Evolutionary conservation across 169 alveolate species (phyloP), one percentile per base, ranked within the genome.

Genomic region (Plasmodium chabaudi): DNA sequence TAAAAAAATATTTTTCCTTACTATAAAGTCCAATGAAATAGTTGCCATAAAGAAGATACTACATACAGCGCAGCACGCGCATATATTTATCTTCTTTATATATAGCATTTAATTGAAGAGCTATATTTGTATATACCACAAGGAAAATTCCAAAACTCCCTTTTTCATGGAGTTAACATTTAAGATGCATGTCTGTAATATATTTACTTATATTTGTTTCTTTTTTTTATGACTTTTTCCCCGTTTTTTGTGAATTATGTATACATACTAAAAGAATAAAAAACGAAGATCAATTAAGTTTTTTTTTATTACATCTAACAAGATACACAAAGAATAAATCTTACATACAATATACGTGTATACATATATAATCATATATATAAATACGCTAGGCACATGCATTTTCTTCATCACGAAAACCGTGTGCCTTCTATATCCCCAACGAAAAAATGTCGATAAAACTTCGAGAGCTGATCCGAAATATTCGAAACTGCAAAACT

Each of bases 401-500:
- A 34, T 34, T 34, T 34, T 34, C 42, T 34, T 34, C 42, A 34
- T 34, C 42, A 34, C 42, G 42, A 34, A 34, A 15, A 51, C 0
- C 59, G 3, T 51, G 59, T 15, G 17, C 19, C n/a, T 12, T 51
- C 23, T 13, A 12, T 51, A 3, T 12, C 23, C 59, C 0, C 5
- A 42, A 6, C 72, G 9, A 10, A 10, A 46, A n/a, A 27, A 95
- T 95, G 97, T 93, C 97, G 39, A 91, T 95, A 71, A 97, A 98
- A 94, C 94, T 98, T 15, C 94, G 99, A 73, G 99, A 98, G 77
- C 93, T 99, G 92, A 98, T 99, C 65, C 98, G 99, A 89, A 95
- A 95, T 88, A 97, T 98, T 64, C 96, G 99, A 84, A 97, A 98
- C 56, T 98, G 99, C 94, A 98, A 98, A 94, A 98, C 99, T 1